Evolutionary conservation across 805 yeast species (phyloP), one percentile per base, ranked within the genome.

Genomic region (Sungouiozyma intestinalis): DNA sequence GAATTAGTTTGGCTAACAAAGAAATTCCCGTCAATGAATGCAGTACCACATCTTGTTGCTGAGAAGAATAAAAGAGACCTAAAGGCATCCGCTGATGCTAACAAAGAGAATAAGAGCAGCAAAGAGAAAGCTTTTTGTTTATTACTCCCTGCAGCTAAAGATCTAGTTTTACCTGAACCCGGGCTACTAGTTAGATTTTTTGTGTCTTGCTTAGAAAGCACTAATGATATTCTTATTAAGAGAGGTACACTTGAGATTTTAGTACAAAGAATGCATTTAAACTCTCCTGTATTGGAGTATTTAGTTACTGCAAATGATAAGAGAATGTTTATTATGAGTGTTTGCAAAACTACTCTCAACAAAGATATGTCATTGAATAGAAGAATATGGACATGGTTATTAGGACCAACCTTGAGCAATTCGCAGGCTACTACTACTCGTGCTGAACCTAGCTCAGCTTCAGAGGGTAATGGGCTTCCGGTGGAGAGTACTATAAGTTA

Each of bases 311-410:
- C 62, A 0, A 63, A 68, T 4, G 95, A 86, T 52, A 71, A 74
- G 38, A 72, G 74, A 46, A 51, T 72, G 24, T 62, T 87, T 33
- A 58, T 86, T 15, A 66, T 80, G 61, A 68, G 77, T 8, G 80
- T 87, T 33, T 73, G 86, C 19, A 62, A 70, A 9, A 78, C 88
- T 0, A 81, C 92, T 2, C 65, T 86, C 36, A 76, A 81, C 36
- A 80, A 79, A 51, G 99, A 92, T 60, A 86, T 92, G 96, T 86
- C 97, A 7, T 70, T 92, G 45, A 92, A 92, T 60, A 72, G 98
- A 61, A 73, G 99, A 52, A 69, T 92, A 16, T 88, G 97, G 96
- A 79, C 73, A 45, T 92, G 96, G 94, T 65, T 92, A 6, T 62
- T 90, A 21, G 97, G 97, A 0, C 92, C 95, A 1, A 21, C 52